Conservation (phyloP, 2,329 filamentous ascomycete genomes). For the Paradendryphiella salina region DNA sequence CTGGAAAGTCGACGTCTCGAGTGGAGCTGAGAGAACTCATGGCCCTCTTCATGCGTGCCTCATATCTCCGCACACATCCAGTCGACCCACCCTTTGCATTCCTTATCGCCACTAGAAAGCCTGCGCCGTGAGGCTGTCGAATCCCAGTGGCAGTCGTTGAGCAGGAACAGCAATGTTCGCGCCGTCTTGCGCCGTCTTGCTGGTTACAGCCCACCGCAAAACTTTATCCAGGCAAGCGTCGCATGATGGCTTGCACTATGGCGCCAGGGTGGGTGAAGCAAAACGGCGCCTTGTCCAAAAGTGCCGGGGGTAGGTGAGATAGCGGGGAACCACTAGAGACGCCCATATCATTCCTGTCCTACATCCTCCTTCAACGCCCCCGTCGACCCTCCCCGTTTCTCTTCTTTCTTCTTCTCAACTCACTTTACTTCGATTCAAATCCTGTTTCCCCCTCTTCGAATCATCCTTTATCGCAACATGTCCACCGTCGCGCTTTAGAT, state of each 20-base stretch:
- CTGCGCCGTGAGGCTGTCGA: constrained; percentile 13
- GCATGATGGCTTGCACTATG: constrained; percentile 38
- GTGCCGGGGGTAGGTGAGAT: constrained; percentile 25
- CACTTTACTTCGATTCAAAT: constrained; percentile 12
- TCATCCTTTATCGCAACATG: constrained; percentile 13
- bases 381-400: constrained; percentile 25
- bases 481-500: constrained; percentile 36
- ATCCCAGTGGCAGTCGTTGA: constrained; percentile 10
- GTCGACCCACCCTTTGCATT: constrained; percentile 12
- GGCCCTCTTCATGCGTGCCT: not conserved
- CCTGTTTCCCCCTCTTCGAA: not conserved
- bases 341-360: constrained; percentile 40
- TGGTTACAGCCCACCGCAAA: constrained; percentile 25
- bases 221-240: constrained; percentile 25
- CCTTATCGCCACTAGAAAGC: constrained; percentile 15
- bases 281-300: constrained; percentile 38
- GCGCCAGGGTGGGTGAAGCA: constrained; percentile 31
- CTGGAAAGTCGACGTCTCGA: not conserved
- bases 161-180: constrained; percentile 12
- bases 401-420: constrained; percentile 19
- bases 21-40: not conserved
- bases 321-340: constrained; percentile 34
- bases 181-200: constrained; percentile 13
- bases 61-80: constrained; percentile 7
- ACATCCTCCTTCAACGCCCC: constrained; percentile 29